Evolutionary conservation across 345 rosid species (phyloP).

Genomic region (Eucalyptus shirleyi): DNA sequence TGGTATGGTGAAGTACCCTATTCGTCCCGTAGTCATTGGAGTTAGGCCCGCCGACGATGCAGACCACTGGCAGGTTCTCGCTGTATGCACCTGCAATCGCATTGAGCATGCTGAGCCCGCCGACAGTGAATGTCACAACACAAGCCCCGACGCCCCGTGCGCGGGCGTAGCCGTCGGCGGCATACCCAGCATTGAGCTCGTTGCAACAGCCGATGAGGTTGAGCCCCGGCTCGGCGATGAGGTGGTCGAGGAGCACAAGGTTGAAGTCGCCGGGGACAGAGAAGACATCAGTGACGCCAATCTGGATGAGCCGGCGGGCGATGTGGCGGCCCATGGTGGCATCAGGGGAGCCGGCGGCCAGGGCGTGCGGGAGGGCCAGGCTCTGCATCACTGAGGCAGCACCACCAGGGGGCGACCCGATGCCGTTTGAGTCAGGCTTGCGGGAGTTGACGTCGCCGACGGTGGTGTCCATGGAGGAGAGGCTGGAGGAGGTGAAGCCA

Average conservation of each 20-base stretch:
- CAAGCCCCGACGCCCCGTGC: slow-evolving; percentile 10
- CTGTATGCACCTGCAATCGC: slow-evolving; percentile 6
- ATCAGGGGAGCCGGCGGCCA: neutral
- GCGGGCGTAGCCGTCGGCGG: slow-evolving; percentile 10
- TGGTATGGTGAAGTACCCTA: slow-evolving; percentile 5
- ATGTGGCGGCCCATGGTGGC: neutral
- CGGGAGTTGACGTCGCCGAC: neutral
- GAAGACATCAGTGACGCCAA: slow-evolving; percentile 6
- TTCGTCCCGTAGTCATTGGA: slow-evolving; percentile 4
- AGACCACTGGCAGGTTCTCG: slow-evolving; percentile 1
- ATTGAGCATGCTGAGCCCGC: slow-evolving; percentile 5
- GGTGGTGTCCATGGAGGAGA: neutral
- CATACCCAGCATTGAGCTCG: slow-evolving; percentile 21
- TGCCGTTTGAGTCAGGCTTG: neutral
- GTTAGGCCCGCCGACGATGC: slow-evolving; percentile 10
- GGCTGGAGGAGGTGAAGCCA: no score
- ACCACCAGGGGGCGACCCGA: neutral
- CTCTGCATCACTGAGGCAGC: neutral
- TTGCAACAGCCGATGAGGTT: slow-evolving; percentile 13
- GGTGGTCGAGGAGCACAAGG: slow-evolving; percentile 14
- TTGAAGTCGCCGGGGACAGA: slow-evolving; percentile 2
- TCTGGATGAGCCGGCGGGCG: slow-evolving; percentile 5
- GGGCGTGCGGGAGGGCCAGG: neutral
- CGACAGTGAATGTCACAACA: slow-evolving; percentile 7
- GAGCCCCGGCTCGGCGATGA: slow-evolving; percentile 12